These are phyloP conservation scores for Zychaea mexicana DNA, from an alignment of 371 early-diverging fungal genomes.

Conservation along the genomic window DNA sequence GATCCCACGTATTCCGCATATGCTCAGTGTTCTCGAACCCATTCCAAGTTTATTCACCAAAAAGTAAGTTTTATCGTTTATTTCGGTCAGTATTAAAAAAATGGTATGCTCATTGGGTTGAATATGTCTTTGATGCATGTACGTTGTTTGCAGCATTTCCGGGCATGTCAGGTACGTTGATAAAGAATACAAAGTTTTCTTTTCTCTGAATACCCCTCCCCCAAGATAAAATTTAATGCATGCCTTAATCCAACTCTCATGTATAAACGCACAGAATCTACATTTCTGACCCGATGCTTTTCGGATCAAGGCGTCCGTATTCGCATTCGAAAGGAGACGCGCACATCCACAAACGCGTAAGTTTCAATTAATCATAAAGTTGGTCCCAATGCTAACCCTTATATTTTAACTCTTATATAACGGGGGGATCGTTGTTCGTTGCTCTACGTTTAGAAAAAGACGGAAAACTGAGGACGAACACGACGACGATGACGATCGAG, in stretches of 20 bases:
- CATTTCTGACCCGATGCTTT: conserved; percentile 84
- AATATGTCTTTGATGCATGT: neutral
- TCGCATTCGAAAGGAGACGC: conserved; percentile 76
- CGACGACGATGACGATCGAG: neutral
- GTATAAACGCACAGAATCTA: conserved; percentile 88
- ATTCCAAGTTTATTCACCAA: conserved; percentile 91
- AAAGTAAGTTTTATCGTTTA: conserved; percentile 41
- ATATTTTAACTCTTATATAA: neutral
- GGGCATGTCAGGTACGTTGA: conserved; percentile 65
- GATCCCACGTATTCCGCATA: conserved; percentile 2
- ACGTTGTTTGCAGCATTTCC: conserved; percentile 70
- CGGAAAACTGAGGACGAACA: conserved; percentile 2
- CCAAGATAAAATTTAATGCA: neutral
- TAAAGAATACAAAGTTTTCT: neutral
- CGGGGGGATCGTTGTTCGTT: neutral
- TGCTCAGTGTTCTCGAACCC: conserved; percentile 64
- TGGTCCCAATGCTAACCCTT: neutral
- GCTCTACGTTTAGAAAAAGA: conserved; percentile 2
- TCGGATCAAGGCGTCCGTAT: conserved; percentile 96
- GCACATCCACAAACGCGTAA: neutral
- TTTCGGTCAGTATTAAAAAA: neutral
- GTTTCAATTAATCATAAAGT: neutral
- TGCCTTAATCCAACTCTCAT: conserved; percentile 64
- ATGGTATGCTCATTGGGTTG: conserved; percentile 1
- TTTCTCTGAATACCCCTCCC: conserved; percentile 26